Evolutionary conservation across 805 yeast species (phyloP), one percentile per base, ranked within the genome.

Genomic region (Suhomyces sp.): DNA sequence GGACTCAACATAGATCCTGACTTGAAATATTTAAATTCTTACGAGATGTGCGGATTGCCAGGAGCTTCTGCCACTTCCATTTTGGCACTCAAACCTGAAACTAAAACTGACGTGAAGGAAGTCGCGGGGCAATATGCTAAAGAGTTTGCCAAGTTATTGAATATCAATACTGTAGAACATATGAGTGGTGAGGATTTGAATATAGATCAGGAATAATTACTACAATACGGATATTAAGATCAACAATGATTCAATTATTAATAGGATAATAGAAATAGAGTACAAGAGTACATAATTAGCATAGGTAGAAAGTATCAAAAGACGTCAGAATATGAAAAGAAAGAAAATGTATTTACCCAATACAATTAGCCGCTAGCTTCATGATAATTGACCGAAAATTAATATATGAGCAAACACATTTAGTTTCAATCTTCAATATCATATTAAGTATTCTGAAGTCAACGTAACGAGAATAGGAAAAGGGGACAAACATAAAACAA

Each of bases 21-120:
- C 60, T 75, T 90, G 43, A 76, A 81, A 37, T 87, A 79, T 68
- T 77, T 93, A 59, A 86, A 89, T 53, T 69, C 78, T 0, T 82
- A 89, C 56, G 85, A 83, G 4, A 89, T 96, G 78, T 94, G 99
- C 72, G 98, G 98, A 1, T 72, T 92, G 31, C 82, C 86, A 0
- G 82, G 79, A 6, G 78, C 79, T 41, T 43, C 43, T 9, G 77
- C 79, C 48, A 73, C 77, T 1, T 71, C 77, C 3, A 60, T 75
- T 10, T 47, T 53, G 24, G 60, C 60, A 29, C 47, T 61, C 41
- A 41, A 41, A 7, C 44, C 44, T 13, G 51, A 39, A 22, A 67
- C 64, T 1, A 44, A 35, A 4, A 21, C 19, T 7, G 44, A 37
- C 12, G 47, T 52, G 3, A 51, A 66, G 47, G 67, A 65, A 4